A percentile compares a stretch with the other conserved stretches of the same genome.
phyloP scores from a whole-genome alignment of 768 basidiomycete species.

The Gautieria morchelliformis region DNA sequence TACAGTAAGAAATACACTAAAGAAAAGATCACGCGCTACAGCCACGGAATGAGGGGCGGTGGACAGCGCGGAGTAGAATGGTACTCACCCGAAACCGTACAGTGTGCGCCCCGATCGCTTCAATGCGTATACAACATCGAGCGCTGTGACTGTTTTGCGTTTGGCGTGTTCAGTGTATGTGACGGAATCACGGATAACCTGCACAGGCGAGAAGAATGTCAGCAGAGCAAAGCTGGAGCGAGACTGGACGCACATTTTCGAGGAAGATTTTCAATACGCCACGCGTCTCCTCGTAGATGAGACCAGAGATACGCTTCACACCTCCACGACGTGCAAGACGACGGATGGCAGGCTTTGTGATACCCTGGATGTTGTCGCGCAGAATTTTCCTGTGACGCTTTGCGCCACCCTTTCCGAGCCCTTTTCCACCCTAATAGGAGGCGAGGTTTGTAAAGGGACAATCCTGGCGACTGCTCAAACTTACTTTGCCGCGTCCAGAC shows the following conservation, averaged over 20 bases:
- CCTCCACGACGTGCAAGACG: conserved; percentile 44
- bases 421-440: conserved; percentile 26
- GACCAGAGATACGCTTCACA: conserved; percentile 42
- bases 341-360: conserved; percentile 37
- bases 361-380: conserved; percentile 75
- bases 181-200: conserved; percentile 44
- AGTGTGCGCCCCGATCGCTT: conserved; percentile 50
- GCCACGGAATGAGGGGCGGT: too few species aligned
- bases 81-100: conserved; percentile 38
- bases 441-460: not conserved
- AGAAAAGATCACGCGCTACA: too few species aligned
- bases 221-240: not conserved
- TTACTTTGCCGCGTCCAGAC: conserved; percentile 72
- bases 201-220: not conserved
- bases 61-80: too few species aligned
- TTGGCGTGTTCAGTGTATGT: conserved; percentile 59
- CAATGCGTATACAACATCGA: conserved; percentile 54
- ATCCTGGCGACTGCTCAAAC: conserved; percentile 3
- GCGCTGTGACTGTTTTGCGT: conserved; percentile 45
- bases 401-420: conserved; percentile 71
- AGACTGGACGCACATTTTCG: conserved; percentile 17
- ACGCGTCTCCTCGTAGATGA: conserved; percentile 40
- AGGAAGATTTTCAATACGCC: conserved; percentile 44
- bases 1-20: too few species aligned
- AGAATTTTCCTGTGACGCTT: conserved; percentile 77